Conservation (phyloP, 352 stramenopile species). For the Globisporangium echinulatum region DNA sequence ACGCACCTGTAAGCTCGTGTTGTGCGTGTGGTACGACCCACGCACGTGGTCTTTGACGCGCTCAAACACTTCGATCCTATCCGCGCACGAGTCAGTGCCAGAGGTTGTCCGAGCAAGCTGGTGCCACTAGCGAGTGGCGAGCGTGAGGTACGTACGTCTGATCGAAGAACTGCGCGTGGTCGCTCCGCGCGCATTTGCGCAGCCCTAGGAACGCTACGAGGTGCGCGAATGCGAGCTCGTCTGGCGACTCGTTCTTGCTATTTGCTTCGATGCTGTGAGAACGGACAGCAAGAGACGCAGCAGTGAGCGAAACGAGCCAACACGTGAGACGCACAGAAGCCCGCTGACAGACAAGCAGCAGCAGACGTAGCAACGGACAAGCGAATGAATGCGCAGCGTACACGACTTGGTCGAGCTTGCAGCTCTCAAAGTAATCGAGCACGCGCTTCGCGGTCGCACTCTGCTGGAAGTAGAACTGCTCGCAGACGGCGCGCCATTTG, state of each 20-base stretch:
- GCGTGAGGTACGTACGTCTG: conserved; percentile 24
- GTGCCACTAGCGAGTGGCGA: too few species aligned
- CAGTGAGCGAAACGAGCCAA: background rate
- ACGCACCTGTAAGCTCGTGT: conserved; percentile 34
- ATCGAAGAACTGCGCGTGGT: conserved; percentile 31
- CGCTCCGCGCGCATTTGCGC: conserved; percentile 27
- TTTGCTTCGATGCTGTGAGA: conserved; percentile 6
- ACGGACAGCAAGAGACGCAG: background rate
- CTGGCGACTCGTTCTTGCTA: conserved; percentile 7
- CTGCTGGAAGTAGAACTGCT: conserved; percentile 56
- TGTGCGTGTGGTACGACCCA: conserved; percentile 39
- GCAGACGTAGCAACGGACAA: background rate
- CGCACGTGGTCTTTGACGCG: conserved; percentile 62
- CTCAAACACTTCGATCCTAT: conserved; percentile 40
- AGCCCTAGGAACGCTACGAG: conserved; percentile 31
- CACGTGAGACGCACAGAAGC: background rate
- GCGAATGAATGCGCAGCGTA: conserved; percentile 7
- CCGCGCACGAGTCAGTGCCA: background rate
- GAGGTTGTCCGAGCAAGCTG: too few species aligned
- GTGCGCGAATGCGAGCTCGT: conserved; percentile 12
- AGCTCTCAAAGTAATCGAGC: conserved; percentile 59
- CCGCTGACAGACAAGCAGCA: background rate
- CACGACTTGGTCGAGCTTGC: conserved; percentile 62
- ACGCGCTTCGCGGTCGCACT: conserved; percentile 54
- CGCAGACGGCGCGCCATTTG: conserved; percentile 52